phyloP scores from a whole-genome alignment of 306 rosid species.

The Cyamopsis tetragonoloba region DNA sequence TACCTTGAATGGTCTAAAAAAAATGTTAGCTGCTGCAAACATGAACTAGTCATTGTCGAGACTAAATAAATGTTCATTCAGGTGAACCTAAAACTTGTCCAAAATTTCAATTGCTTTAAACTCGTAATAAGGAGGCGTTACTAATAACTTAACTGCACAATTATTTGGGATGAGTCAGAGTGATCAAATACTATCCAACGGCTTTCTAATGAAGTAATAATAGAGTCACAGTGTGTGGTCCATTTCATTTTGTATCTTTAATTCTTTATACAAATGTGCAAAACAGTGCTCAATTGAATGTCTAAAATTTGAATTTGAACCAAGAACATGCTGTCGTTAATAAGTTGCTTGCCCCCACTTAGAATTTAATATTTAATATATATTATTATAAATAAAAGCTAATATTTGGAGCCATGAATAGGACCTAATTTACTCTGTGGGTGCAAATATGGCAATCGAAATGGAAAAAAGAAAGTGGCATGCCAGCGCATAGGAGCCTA shows the following conservation, averaged over 20 bases:
- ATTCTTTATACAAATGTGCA: not conserved
- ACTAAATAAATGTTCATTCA: not conserved
- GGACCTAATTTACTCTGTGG: not conserved
- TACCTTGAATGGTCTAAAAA: too few species aligned
- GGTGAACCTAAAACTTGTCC: not conserved
- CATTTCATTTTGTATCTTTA: slow-evolving; percentile 15
- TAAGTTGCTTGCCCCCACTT: slow-evolving; percentile 9
- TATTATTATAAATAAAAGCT: slow-evolving; percentile 18
- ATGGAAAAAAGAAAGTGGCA: not conserved
- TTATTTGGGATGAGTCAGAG: not conserved
- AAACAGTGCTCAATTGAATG: not conserved
- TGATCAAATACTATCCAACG: not conserved
- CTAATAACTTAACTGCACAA: not conserved
- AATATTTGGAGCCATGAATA: not conserved
- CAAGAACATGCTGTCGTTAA: not conserved
- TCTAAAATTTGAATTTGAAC: slow-evolving; percentile 7
- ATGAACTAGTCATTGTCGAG: not conserved
- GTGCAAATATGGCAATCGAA: not conserved
- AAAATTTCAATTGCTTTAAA: not conserved
- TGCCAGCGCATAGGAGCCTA: slow-evolving; percentile 12
- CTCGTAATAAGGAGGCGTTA: not conserved
- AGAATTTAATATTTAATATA: not conserved
- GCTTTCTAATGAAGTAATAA: not conserved
- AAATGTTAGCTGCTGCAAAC: not conserved
- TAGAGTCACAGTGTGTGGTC: slow-evolving; percentile 10